A percentile compares a stretch with the other conserved stretches of the same genome.
Conservation (phyloP, 2,329 filamentous ascomycete species). For the Stemphylium vesicarium region DNA sequence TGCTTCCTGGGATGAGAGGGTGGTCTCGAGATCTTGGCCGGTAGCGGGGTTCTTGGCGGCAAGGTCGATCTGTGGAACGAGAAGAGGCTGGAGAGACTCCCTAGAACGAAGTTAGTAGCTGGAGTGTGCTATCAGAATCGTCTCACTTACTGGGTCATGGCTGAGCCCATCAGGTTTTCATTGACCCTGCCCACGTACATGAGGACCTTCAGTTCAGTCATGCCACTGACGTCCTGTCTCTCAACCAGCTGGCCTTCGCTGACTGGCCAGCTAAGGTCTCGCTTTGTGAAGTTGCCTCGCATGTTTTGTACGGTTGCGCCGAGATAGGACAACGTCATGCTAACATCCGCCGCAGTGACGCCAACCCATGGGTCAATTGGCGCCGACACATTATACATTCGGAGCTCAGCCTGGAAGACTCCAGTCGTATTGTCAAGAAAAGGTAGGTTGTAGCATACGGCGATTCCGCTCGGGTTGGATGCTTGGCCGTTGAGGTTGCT, state of each 20-base stretch:
- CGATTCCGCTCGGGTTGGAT: constrained; percentile 76
- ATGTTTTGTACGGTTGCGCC: constrained; percentile 52
- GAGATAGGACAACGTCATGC: constrained; percentile 51
- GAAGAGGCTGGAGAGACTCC: constrained; percentile 65
- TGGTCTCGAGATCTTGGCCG: constrained; percentile 64
- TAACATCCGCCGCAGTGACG: constrained; percentile 49
- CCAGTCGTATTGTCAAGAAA: constrained; percentile 71
- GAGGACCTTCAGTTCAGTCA: constrained; percentile 63
- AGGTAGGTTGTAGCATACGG: constrained; percentile 82
- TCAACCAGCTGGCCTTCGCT: constrained; percentile 37
- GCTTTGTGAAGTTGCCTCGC: constrained; percentile 42
- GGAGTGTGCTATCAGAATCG: not conserved
- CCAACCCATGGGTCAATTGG: constrained; percentile 58
- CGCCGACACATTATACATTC: constrained; percentile 72
- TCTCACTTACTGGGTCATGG: constrained; percentile 65
- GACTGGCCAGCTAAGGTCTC: constrained; percentile 34
- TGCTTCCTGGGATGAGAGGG: constrained; percentile 72
- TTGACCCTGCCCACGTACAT: constrained; percentile 74
- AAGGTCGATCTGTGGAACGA: constrained; percentile 73
- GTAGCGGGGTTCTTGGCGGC: constrained; percentile 58
- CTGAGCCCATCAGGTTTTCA: constrained; percentile 58
- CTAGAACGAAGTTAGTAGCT: constrained; percentile 46
- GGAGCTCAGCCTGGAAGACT: constrained; percentile 76
- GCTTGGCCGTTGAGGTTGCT: constrained; percentile 60
- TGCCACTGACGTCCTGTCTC: constrained; percentile 35